Evolutionary conservation across 129 eudicot genomes (phyloP).

Genomic region (Apium graveolens): DNA sequence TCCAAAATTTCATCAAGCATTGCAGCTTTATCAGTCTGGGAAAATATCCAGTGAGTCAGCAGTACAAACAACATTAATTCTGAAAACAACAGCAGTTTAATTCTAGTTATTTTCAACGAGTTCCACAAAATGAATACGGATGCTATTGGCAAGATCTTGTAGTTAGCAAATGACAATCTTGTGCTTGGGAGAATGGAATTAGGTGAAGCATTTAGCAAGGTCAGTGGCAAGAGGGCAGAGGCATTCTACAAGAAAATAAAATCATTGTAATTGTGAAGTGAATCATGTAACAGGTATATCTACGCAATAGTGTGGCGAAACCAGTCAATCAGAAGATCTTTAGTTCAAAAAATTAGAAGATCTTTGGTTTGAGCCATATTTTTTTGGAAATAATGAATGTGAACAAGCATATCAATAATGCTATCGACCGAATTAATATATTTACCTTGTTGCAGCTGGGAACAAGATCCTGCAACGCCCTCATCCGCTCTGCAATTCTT

Average conservation of each 20-base stretch:
- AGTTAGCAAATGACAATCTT: neutral
- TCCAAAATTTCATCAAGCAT: slow-evolving; percentile 97
- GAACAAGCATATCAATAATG: neutral
- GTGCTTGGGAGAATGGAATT: neutral
- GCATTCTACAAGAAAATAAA: neutral
- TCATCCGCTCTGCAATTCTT: slow-evolving; percentile 92
- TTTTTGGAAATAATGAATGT: neutral
- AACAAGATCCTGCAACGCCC: slow-evolving; percentile 93
- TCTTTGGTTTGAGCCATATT: neutral
- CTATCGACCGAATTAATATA: neutral
- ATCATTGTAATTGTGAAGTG: neutral
- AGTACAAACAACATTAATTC: neutral
- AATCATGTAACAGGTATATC: neutral
- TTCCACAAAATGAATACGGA: neutral
- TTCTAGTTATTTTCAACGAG: neutral
- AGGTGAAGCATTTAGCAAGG: neutral
- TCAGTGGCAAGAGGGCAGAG: neutral
- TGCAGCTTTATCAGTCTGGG: slow-evolving; percentile 91
- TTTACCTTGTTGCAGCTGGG: slow-evolving; percentile 95
- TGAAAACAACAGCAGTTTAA: neutral
- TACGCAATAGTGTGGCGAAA: neutral
- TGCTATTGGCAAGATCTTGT: neutral
- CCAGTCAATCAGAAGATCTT: neutral
- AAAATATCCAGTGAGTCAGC: slow-evolving; percentile 10
- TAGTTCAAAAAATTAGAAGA: neutral